These are phyloP conservation scores for Aspergillus fumigatus DNA, from an alignment of 2,329 filamentous ascomycete genomes.

Conservation along the genomic window DNA sequence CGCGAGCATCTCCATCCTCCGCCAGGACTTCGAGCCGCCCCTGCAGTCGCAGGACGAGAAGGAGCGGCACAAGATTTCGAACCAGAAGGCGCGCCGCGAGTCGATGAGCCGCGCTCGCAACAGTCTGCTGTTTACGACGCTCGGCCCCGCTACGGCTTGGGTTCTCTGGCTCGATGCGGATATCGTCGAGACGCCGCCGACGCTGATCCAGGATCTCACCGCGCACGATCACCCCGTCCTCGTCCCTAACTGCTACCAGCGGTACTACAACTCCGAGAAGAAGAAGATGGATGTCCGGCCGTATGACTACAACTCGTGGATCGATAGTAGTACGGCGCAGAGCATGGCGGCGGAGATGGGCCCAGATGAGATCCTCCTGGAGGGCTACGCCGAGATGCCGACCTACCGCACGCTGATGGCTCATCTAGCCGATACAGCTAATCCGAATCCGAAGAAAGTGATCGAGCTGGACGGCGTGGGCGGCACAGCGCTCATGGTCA, in stretches of 20 bases:
- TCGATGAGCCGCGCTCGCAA: conserved; percentile 94
- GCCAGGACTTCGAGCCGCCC: conserved; percentile 88
- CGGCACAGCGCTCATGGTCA: conserved; percentile 86
- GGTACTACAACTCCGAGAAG: conserved; percentile 69
- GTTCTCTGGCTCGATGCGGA: conserved; percentile 94
- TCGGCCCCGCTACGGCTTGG: conserved; percentile 89
- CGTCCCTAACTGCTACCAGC: conserved; percentile 92
- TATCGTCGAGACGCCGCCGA: conserved; percentile 78
- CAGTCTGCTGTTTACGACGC: conserved; percentile 87
- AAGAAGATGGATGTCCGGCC: conserved; percentile 70
- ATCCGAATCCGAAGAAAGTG: conserved; percentile 56
- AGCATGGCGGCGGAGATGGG: conserved; percentile 75
- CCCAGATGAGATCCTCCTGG: conserved; percentile 84
- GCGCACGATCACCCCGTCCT: conserved; percentile 84
- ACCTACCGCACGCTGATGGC: conserved; percentile 93
- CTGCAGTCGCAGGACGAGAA: conserved; percentile 75
- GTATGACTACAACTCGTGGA: conserved; percentile 98
- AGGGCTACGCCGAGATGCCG: conserved; percentile 88
- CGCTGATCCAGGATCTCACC: conserved; percentile 88
- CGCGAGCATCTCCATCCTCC: conserved; percentile 86
- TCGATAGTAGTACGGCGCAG: conserved; percentile 77
- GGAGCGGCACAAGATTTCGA: conserved; percentile 85
- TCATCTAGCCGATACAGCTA: conserved; percentile 58
- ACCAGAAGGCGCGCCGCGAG: conserved; percentile 80
- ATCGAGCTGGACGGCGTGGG: conserved; percentile 88